Evolutionary conservation across 306 rosid species (phyloP), one percentile per base, ranked within the genome.

Genomic region (Hippophae rhamnoides): DNA sequence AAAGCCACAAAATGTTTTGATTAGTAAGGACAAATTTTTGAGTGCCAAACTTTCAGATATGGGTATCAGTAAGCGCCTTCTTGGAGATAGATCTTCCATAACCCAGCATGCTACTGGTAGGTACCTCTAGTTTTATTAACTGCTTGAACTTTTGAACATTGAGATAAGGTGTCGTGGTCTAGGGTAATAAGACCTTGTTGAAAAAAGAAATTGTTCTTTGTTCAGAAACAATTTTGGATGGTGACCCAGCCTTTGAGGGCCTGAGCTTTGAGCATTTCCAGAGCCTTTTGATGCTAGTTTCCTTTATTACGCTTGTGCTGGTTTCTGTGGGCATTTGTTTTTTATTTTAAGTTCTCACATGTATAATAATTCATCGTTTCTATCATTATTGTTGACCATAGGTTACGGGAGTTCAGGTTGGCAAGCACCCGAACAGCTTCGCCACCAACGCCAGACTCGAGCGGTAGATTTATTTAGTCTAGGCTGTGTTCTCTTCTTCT

Each of bases 401-500:
- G 77, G 77, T 42, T 65, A 60, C 44, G 77, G 77, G n/a, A 72
- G 77, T 25, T 72, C 77, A 55, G 77, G 77, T 26, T 72, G 77
- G 77, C 77, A 72, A 66, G 77, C 77, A 61, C 77, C 77, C 12
- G 77, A 72, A 55, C 77, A 72, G 43, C 68, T 72, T 55, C 68
- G 13, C 7, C 72, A 56, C 50, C 68, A 55, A 41, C 77, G 77
- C 7, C 77, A 72, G 55, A 66, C 77, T 3, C 77, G 67, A 10
- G 77, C 77, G 2, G 72, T 72, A 2, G 77, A 72, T 61, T 66
- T 72, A 57, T 72, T 72, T 66, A 72, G 77, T 18, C 66, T 72
- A 56, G 77, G 72, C 5, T 66, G 77, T 61, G 64, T 72, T 43
- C 77, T 72, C 42, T 72, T 72, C 44, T 72, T 72, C 60, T 72